Percentiles rank a stretch among this genome's conserved stretches.
phyloP scores from a whole-genome alignment of 2,329 filamentous ascomycete genomes.

The Aureobasidium melanogenum region DNA sequence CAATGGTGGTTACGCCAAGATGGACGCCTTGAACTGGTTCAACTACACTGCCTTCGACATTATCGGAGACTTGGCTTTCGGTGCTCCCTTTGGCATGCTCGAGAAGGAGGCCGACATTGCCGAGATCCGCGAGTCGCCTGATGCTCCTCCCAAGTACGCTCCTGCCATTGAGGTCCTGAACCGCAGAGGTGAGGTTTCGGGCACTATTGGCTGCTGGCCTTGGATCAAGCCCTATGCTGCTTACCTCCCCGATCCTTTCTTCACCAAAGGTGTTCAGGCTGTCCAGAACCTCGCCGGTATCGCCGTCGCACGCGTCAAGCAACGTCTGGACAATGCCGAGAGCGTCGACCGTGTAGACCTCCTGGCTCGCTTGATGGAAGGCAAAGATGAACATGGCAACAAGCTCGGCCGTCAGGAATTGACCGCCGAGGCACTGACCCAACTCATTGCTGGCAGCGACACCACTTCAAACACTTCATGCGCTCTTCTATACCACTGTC shows the following conservation, averaged over 20 bases:
- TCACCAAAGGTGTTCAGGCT: constrained; percentile 62
- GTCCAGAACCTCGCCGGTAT: constrained; percentile 80
- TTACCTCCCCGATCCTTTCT: constrained; percentile 76
- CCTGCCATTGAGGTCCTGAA: constrained; percentile 84
- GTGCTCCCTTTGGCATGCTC: constrained; percentile 76
- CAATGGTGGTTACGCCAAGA: constrained; percentile 47
- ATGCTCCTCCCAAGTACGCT: constrained; percentile 57
- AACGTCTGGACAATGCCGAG: constrained; percentile 58
- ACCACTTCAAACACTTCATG: constrained; percentile 75
- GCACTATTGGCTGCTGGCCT: constrained; percentile 65
- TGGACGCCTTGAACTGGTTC: constrained; percentile 76
- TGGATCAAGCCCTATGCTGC: constrained; percentile 69
- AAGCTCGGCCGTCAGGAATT: constrained; percentile 70
- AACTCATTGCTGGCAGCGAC: constrained; percentile 73
- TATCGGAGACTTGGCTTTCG: constrained; percentile 58
- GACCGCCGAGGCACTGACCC: constrained; percentile 80
- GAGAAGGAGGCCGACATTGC: constrained; percentile 66
- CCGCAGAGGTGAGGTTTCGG: constrained; percentile 74
- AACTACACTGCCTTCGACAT: constrained; percentile 56
- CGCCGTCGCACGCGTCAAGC: constrained; percentile 71
- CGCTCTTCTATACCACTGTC: constrained; percentile 69
- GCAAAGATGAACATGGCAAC: constrained; percentile 69
- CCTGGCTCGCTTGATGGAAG: constrained; percentile 75
- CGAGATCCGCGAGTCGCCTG: constrained; percentile 57
- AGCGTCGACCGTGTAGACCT: constrained; percentile 65